These are phyloP conservation scores for Colletotrichum falcatum DNA, from an alignment of 2,329 filamentous ascomycete species.

Conservation along the genomic window DNA sequence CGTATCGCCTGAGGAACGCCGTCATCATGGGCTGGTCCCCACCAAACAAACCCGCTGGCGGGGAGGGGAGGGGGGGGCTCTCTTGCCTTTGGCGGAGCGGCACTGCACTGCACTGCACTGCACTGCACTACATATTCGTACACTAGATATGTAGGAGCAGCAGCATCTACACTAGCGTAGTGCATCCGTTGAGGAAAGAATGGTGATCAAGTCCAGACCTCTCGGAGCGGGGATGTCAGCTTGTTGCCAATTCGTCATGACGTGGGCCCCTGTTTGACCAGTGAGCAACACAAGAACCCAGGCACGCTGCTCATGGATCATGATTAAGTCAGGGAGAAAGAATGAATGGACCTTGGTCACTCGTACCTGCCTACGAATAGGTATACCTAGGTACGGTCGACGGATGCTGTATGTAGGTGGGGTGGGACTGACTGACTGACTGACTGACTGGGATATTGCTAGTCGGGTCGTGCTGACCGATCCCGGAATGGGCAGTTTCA, in stretches of 20 bases:
- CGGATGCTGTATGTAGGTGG: too few relatives aligned
- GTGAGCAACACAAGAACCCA: constrained; percentile 17
- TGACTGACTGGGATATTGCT: too few relatives aligned
- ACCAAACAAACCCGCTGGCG: constrained; percentile 36
- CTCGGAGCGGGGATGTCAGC: constrained; percentile 13
- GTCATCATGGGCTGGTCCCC: constrained; percentile 24
- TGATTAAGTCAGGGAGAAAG: constrained; percentile 9
- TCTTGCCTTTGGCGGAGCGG: constrained; percentile 24
- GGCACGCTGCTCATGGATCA: constrained; percentile 15
- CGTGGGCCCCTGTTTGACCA: constrained; percentile 27
- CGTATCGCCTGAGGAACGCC: constrained; percentile 39
- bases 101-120: not conserved
- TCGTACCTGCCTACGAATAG: too few relatives aligned
- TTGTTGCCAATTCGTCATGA: constrained; percentile 31
- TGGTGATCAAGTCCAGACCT: constrained; percentile 22
- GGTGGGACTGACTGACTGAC: too few relatives aligned
- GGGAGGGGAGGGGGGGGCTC: constrained; percentile 18
- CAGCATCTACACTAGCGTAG: constrained; percentile 12
- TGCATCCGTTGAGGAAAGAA: constrained; percentile 19
- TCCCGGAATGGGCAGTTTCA: constrained; percentile 42
- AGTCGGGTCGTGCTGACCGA: constrained; percentile 36
- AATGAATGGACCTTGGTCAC: constrained; percentile 4
- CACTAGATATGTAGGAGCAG: too few relatives aligned
- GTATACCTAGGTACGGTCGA: too few relatives aligned
- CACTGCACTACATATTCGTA: too few relatives aligned